phyloP scores from a whole-genome alignment of 1,284 basidiomycete genomes.

The Ceratobasidium sp. region DNA sequence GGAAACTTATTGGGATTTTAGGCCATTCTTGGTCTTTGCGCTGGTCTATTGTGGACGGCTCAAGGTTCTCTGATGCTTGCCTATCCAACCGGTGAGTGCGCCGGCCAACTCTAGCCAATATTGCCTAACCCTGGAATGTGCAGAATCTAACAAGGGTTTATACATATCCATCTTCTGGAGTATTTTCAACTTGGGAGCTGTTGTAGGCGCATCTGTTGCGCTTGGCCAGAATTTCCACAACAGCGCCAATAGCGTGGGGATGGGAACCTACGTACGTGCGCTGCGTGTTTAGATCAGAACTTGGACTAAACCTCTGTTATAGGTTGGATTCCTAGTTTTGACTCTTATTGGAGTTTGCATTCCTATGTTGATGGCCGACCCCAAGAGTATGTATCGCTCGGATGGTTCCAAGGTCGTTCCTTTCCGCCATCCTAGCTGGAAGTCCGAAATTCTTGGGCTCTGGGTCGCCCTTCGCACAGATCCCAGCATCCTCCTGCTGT shows the following conservation, averaged over 20 bases:
- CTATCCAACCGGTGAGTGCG: slow-evolving; percentile 67
- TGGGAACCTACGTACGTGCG: slow-evolving; percentile 68
- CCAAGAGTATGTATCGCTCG: slow-evolving; percentile 71
- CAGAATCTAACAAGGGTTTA: slow-evolving; percentile 77
- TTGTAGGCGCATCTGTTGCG: slow-evolving; percentile 73
- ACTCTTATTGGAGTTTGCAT: slow-evolving; percentile 71
- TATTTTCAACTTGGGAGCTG: slow-evolving; percentile 73
- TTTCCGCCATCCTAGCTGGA: slow-evolving; percentile 75
- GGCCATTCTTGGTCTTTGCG: slow-evolving; percentile 83
- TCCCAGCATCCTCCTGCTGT: slow-evolving; percentile 67
- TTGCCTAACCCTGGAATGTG: neutral
- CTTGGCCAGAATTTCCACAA: slow-evolving; percentile 62
- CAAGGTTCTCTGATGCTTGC: slow-evolving; percentile 86
- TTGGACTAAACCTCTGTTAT: slow-evolving; percentile 26
- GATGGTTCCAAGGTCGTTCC: slow-evolving; percentile 75
- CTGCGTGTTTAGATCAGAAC: neutral
- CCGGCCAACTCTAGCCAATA: neutral
- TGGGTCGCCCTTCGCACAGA: slow-evolving; percentile 66
- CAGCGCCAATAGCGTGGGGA: slow-evolving; percentile 59
- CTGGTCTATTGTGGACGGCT: slow-evolving; percentile 86
- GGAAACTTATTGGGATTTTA: slow-evolving; percentile 1
- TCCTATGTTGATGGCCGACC: slow-evolving; percentile 74
- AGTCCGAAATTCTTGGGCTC: slow-evolving; percentile 63
- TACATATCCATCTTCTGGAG: slow-evolving; percentile 83
- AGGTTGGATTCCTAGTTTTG: slow-evolving; percentile 79